phyloP scores from a whole-genome alignment of 202 grass and related monocot genomes.

The Tripidium arundinaceum region DNA sequence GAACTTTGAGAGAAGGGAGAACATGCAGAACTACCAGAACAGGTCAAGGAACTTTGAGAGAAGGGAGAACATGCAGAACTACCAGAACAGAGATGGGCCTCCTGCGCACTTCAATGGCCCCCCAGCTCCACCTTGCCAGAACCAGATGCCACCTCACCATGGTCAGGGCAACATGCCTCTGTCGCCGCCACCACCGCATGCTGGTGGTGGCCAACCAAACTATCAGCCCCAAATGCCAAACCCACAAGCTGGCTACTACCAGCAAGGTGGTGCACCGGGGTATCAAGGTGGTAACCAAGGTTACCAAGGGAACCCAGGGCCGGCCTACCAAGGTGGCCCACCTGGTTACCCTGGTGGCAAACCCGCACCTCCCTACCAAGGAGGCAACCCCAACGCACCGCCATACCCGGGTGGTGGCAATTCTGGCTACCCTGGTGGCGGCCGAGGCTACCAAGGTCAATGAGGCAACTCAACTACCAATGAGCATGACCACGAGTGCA shows the following conservation, averaged over 20 bases:
- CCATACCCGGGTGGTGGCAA: background rate
- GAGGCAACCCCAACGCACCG: conserved; percentile 9
- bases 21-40: conserved; percentile 62
- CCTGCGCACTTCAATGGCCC: conserved; percentile 35
- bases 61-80: conserved; percentile 61
- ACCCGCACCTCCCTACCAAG: background rate
- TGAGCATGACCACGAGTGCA: background rate
- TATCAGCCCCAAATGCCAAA: conserved; percentile 43
- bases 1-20: conserved; percentile 65
- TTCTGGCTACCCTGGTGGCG: background rate
- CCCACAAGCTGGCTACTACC: conserved; percentile 27
- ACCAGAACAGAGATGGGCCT: conserved; percentile 48
- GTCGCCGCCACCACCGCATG: conserved; percentile 3
- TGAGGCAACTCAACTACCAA: conserved; percentile 37
- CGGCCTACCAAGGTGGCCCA: conserved; percentile 1
- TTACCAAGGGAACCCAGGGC: conserved; percentile 35
- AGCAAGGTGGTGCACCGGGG: conserved; percentile 29
- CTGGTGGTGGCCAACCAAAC: conserved; percentile 20
- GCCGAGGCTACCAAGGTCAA: conserved; percentile 8
- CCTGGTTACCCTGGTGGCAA: conserved; percentile 38
- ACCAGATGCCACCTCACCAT: conserved; percentile 31
- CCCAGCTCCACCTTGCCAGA: conserved; percentile 29
- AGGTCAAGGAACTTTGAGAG: conserved; percentile 72
- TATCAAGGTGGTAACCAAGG: conserved; percentile 44
- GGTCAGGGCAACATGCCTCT: conserved; percentile 29